Evolutionary conservation across 1,284 basidiomycete genomes (phyloP).

Genomic region (Heterobasidion irregulare): DNA sequence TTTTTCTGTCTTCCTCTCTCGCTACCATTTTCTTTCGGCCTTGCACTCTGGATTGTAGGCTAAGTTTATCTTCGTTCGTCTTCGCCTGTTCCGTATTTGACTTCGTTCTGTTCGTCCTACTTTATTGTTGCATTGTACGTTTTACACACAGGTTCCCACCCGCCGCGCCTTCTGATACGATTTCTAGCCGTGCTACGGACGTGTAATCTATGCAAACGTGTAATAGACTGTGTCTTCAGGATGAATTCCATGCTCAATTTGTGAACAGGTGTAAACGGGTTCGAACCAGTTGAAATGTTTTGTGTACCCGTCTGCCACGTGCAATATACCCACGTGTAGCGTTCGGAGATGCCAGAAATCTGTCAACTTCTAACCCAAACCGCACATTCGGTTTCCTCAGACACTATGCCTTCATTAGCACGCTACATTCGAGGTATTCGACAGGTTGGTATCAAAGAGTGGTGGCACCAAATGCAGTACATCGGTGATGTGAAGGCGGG

Average conservation of each 20-base stretch:
- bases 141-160: neutral
- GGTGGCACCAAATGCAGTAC: constrained; percentile 82
- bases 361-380: too few relatives aligned
- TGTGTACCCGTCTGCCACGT: neutral
- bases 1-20: neutral
- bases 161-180: neutral
- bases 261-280: too few relatives aligned
- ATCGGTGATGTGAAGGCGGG: constrained; percentile 91
- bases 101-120: constrained; percentile 1
- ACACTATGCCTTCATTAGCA: constrained; percentile 61
- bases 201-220: neutral
- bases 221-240: neutral
- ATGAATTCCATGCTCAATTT: too few relatives aligned
- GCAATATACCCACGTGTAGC: neutral
- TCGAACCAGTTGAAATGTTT: too few relatives aligned
- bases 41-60: neutral
- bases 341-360: too few relatives aligned
- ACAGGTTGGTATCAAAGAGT: constrained; percentile 70
- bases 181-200: neutral
- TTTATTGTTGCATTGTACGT: neutral
- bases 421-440: constrained; percentile 73
- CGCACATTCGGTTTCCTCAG: neutral
- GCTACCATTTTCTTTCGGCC: neutral
- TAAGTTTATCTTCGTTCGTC: neutral
- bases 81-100: neutral